Evolutionary conservation across 169 alveolate genomes (phyloP).

Genomic region (Sarcocystis neurona): DNA sequence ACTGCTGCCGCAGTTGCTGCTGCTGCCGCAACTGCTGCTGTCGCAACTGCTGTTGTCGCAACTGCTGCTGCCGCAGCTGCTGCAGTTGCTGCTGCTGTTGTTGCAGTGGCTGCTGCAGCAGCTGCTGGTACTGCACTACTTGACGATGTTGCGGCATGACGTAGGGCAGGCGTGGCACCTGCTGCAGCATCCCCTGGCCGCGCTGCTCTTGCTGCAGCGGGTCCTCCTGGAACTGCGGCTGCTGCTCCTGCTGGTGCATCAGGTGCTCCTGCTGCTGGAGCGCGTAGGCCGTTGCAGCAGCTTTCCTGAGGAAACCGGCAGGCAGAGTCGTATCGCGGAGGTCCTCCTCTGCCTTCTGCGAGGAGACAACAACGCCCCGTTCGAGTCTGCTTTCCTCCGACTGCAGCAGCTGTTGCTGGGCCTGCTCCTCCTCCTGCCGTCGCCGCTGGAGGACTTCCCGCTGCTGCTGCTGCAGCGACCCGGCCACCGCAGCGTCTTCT

Average conservation of each 20-base stretch:
- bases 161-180: too few relatives aligned
- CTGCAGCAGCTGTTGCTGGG: too few relatives aligned
- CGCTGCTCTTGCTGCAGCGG: not conserved
- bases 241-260: not conserved
- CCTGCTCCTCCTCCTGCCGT: too few relatives aligned
- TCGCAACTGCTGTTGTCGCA: not conserved
- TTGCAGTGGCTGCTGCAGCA: not conserved
- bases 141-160: not conserved
- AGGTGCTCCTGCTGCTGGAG: constrained; percentile 30
- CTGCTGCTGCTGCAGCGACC: too few relatives aligned
- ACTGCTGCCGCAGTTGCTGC: not conserved
- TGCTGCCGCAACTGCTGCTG: constrained; percentile 10
- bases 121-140: not conserved
- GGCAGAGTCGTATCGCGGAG: too few relatives aligned
- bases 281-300: not conserved
- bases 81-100: not conserved
- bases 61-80: not conserved
- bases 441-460: too few relatives aligned
- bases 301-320: not conserved
- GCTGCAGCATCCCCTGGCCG: not conserved
- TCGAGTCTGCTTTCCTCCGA: too few relatives aligned
- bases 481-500: too few relatives aligned
- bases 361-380: too few relatives aligned
- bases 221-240: not conserved
- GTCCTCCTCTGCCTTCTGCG: too few relatives aligned